phyloP scores from a whole-genome alignment of 2,329 filamentous ascomycete genomes.

The Aspergillus oerlinghausenensis region DNA sequence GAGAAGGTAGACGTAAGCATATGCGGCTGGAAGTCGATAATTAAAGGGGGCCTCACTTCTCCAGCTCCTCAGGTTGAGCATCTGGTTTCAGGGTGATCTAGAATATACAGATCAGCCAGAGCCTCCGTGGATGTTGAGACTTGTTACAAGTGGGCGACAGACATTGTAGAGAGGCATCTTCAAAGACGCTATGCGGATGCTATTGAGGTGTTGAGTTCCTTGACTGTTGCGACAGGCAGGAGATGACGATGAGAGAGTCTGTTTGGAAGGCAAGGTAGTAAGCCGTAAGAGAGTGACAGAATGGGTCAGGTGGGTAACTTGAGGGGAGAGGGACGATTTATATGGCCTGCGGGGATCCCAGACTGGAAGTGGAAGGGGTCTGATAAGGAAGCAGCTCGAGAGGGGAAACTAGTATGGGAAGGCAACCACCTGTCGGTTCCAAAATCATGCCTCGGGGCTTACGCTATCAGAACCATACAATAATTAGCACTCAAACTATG shows the following conservation, averaged over 20 bases:
- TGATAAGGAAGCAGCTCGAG: not conserved
- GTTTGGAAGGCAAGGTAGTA: not conserved
- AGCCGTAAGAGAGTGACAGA: not conserved
- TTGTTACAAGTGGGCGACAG: slow-evolving; percentile 6
- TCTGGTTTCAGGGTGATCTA: slow-evolving; percentile 78
- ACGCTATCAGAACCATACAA: not conserved
- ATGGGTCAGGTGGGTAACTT: not conserved
- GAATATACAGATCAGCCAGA: slow-evolving; percentile 1
- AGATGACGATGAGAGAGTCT: not conserved
- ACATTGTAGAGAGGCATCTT: slow-evolving; percentile 41
- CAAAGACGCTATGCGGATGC: not conserved
- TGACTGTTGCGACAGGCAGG: not conserved
- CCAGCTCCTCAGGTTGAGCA: slow-evolving; percentile 61
- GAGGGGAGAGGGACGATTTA: not conserved
- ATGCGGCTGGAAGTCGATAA: not conserved
- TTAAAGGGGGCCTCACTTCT: slow-evolving; percentile 50
- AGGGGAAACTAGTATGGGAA: not conserved
- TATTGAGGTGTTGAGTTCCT: not conserved
- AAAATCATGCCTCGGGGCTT: not conserved
- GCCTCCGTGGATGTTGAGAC: not conserved
- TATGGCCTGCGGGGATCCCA: not conserved
- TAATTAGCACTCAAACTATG: not conserved
- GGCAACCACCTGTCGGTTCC: not conserved
- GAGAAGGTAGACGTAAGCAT: slow-evolving; percentile 11
- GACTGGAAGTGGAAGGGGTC: not conserved